A percentile compares a stretch with the other conserved stretches of the same genome.
Evolutionary conservation across 2,329 filamentous ascomycete genomes (phyloP).

Genomic region (Xylariomycetidae sp.): DNA sequence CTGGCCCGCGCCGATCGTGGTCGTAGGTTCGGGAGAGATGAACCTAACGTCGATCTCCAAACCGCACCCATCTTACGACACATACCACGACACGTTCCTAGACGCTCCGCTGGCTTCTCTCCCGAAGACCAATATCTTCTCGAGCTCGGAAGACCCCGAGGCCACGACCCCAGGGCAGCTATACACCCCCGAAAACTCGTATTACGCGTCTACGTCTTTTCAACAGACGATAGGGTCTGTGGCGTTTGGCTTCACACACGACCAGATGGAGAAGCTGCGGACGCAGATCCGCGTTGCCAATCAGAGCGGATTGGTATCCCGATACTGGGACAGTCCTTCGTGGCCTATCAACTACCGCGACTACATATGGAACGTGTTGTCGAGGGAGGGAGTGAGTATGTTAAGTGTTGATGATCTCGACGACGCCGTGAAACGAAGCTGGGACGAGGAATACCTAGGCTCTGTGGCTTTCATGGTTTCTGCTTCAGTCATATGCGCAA

Average conservation of each 20-base stretch:
- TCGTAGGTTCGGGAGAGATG: slow-evolving; percentile 46
- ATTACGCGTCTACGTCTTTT: too few species aligned
- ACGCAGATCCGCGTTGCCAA: slow-evolving; percentile 50
- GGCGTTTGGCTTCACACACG: too few species aligned
- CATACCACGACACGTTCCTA: slow-evolving; percentile 58
- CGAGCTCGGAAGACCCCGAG: slow-evolving; percentile 19
- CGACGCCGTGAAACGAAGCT: slow-evolving; percentile 31
- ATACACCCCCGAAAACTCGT: too few species aligned
- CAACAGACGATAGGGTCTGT: too few species aligned
- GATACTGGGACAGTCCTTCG: slow-evolving; percentile 60
- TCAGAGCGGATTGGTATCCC: slow-evolving; percentile 50
- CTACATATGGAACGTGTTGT: slow-evolving; percentile 51
- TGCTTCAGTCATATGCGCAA: too few species aligned
- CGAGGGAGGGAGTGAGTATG: slow-evolving; percentile 54
- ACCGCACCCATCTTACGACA: too few species aligned
- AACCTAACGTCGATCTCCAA: slow-evolving; percentile 47
- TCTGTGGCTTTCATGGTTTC: too few species aligned
- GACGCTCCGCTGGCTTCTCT: slow-evolving; percentile 34
- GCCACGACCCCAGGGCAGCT: slow-evolving; percentile 44
- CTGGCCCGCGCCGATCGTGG: too few species aligned
- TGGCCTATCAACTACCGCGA: slow-evolving; percentile 57
- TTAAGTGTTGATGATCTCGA: slow-evolving; percentile 61
- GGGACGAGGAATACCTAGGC: too few species aligned
- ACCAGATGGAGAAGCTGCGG: slow-evolving; percentile 42
- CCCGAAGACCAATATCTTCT: too few species aligned